A percentile compares a stretch with the other conserved stretches of the same genome.
Evolutionary conservation across 306 rosid species (phyloP).

Genomic region (Canavalia ensiformis): DNA sequence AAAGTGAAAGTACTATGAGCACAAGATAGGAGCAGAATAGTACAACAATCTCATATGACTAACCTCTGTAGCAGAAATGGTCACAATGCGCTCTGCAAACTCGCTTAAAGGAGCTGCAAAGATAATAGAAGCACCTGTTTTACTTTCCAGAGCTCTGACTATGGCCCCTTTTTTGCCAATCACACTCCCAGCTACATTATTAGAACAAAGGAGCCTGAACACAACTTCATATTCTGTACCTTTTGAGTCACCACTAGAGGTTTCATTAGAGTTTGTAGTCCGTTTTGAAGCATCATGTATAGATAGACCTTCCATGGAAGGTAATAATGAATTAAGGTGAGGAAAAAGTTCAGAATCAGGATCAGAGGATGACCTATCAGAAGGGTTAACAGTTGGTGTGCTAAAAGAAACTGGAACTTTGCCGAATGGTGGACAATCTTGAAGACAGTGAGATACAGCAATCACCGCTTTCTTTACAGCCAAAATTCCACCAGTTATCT

Average conservation of each 20-base stretch:
- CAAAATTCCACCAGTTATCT: constrained; percentile 61
- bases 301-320: constrained; percentile 52
- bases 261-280: constrained; percentile 39
- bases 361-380: constrained; percentile 46
- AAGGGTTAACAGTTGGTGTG: constrained; percentile 39
- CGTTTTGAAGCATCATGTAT: constrained; percentile 36
- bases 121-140: constrained; percentile 72
- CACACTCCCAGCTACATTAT: constrained; percentile 67
- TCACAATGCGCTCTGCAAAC: constrained; percentile 65
- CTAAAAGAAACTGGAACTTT: constrained; percentile 43
- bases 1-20: constrained; percentile 26
- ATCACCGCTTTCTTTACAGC: constrained; percentile 67
- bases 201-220: constrained; percentile 70
- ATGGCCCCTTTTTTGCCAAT: constrained; percentile 69
- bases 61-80: constrained; percentile 77
- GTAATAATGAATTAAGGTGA: constrained; percentile 53
- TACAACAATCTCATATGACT: constrained; percentile 42
- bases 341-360: constrained; percentile 52
- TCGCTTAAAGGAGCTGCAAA: constrained; percentile 61
- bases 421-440: constrained; percentile 58
- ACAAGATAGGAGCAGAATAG: constrained; percentile 4
- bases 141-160: constrained; percentile 62
- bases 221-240: constrained; percentile 54
- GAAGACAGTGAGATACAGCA: constrained; percentile 63
- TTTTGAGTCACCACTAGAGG: constrained; percentile 39